Evolutionary conservation across 805 yeast species (phyloP), one percentile per base, ranked within the genome.

Genomic region (Candida namnaoensis): DNA sequence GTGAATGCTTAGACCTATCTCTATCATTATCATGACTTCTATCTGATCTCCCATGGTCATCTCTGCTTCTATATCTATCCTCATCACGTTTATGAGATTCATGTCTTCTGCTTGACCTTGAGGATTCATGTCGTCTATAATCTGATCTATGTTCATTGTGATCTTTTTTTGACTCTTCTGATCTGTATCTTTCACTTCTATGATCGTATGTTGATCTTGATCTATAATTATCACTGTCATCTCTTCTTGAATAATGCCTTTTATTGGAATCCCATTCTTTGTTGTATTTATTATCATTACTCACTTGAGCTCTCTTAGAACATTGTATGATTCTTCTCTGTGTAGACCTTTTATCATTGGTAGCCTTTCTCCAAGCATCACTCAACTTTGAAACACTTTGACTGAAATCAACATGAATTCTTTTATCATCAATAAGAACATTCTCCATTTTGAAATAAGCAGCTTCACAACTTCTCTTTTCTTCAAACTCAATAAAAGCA

Each of bases 361-460:
- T 40, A 5, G 40, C 41, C 11, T 34, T 37, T 38, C 56, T 47
- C 64, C 64, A 58, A 1, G 39, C 41, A 14, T 47, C 46, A 12
- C 54, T 48, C 35, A 62, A 34, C 37, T 48, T 53, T 11, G 60
- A 45, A 10, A 71, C 68, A 54, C 79, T 71, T 53, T 81, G 88
- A 44, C 81, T 72, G 62, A 81, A 81, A 54, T 81, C 88, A 36
- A 81, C 83, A 44, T 76, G 76, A 23, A 82, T 72, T 41, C 82
- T 64, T 35, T 72, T 54, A 42, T 81, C 88, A 53, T 81, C 88
- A 34, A 81, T 77, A 37, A 80, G 51, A 4, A 76, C 81, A 13
- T 72, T 73, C 35, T 78, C 76, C 78, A 81, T 74, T 51, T 74
- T 76, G 42, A 65, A 57, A 52, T 78, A 81, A 0, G 88, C 88